These are phyloP conservation scores for Taiozyma sp. DNA, from an alignment of 1,139 yeast species.

Conservation along the genomic window DNA sequence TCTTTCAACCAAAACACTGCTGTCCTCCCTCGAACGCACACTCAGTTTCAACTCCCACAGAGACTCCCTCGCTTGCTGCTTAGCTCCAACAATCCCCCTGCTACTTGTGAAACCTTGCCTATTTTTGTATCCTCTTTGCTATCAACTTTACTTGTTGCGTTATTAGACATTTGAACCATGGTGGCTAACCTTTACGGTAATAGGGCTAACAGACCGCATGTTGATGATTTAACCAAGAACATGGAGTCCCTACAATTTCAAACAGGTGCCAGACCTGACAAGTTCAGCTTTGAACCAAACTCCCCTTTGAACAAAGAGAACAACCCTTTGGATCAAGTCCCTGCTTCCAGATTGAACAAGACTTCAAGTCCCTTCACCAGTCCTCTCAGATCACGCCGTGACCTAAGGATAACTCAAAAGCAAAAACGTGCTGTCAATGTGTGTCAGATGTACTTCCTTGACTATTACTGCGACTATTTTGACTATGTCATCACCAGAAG, in stretches of 20 bases:
- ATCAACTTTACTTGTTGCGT: neutral
- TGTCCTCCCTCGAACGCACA: neutral
- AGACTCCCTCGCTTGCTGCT: neutral
- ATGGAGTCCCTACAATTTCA: constrained; percentile 23
- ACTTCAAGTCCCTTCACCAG: constrained; percentile 8
- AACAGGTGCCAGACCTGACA: constrained; percentile 9
- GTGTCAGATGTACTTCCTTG: constrained; percentile 74
- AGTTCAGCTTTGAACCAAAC: constrained; percentile 23
- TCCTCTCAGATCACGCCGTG: constrained; percentile 12
- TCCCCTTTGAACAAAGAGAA: constrained; percentile 33
- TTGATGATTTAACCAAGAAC: constrained; percentile 23
- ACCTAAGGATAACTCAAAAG: constrained; percentile 30
- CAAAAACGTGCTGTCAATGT: constrained; percentile 87
- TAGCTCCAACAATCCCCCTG: neutral
- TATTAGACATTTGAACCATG: constrained; percentile 6
- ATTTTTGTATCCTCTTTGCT: neutral
- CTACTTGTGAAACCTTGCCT: neutral
- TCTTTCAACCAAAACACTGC: neutral
- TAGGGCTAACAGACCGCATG: constrained; percentile 15
- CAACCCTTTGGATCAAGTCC: constrained; percentile 25
- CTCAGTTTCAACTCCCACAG: neutral
- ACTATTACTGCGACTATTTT: constrained; percentile 93
- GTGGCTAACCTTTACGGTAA: constrained; percentile 24
- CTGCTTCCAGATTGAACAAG: constrained; percentile 21
- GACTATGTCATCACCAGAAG: constrained; percentile 87